phyloP scores from a whole-genome alignment of 2,329 filamentous ascomycete genomes.

The Cadophora gregata region DNA sequence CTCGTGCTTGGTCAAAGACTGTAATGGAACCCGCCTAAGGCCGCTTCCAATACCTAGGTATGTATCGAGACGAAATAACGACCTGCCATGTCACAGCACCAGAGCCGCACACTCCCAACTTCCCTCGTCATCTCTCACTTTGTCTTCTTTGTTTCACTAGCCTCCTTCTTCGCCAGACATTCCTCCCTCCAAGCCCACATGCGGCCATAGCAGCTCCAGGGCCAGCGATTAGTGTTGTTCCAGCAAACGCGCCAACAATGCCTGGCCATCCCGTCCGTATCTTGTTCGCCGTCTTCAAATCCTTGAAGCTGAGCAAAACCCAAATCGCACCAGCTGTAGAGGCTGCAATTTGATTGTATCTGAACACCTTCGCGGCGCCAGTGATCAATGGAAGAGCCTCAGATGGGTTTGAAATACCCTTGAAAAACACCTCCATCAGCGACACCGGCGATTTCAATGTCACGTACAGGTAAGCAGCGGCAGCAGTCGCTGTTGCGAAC shows the following conservation, averaged over 20 bases:
- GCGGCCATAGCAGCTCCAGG: constrained; percentile 43
- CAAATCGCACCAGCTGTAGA: constrained; percentile 40
- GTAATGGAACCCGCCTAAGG: not conserved
- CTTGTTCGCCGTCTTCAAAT: constrained; percentile 45
- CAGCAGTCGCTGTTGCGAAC: constrained; percentile 25
- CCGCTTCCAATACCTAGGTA: not conserved
- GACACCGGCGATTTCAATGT: constrained; percentile 31
- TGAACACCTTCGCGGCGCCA: constrained; percentile 28
- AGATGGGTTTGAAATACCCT: constrained; percentile 36
- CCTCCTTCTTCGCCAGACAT: constrained; percentile 36
- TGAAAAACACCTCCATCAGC: constrained; percentile 35
- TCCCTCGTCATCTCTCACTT: not conserved
- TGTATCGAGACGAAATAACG: not conserved
- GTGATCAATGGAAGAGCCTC: constrained; percentile 22
- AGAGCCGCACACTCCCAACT: not conserved
- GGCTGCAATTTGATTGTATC: constrained; percentile 37
- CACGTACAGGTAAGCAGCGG: constrained; percentile 31
- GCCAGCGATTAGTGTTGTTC: constrained; percentile 36
- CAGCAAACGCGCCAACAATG: constrained; percentile 33
- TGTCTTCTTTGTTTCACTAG: constrained; percentile 8
- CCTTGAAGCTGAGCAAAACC: constrained; percentile 43
- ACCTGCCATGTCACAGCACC: not conserved
- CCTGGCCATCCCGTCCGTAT: constrained; percentile 35
- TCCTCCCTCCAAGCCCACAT: constrained; percentile 47
- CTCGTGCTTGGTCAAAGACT: not conserved